Conservation (phyloP, 768 basidiomycete genomes). For the Plicaturopsis crispa region DNA sequence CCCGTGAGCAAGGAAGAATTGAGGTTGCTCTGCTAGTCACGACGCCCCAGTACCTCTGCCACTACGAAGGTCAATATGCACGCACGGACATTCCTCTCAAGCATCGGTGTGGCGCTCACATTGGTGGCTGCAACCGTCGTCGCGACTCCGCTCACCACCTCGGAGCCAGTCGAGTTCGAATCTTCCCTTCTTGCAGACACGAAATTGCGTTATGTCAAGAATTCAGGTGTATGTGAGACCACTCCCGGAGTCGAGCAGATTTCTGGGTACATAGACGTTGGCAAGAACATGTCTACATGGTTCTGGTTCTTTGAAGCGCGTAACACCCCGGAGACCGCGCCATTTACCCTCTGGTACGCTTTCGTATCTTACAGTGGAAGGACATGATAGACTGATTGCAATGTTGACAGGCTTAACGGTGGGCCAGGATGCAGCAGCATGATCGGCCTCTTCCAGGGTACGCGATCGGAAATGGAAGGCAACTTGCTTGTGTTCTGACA, state of each 20-base stretch:
- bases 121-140: too few relatives aligned
- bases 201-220: slow-evolving; percentile 38
- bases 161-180: too few relatives aligned
- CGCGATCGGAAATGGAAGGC: not conserved
- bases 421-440: slow-evolving; percentile 58
- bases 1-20: too few relatives aligned
- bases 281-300: slow-evolving; percentile 56
- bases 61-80: too few relatives aligned
- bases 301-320: slow-evolving; percentile 73
- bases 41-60: too few relatives aligned
- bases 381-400: not conserved
- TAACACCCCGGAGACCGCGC: slow-evolving; percentile 49
- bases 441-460: slow-evolving; percentile 62
- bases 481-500: not conserved
- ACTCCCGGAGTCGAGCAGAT: slow-evolving; percentile 52
- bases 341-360: slow-evolving; percentile 55
- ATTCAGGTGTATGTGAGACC: slow-evolving; percentile 62
- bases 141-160: too few relatives aligned
- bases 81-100: too few relatives aligned
- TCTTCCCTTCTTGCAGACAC: too few relatives aligned
- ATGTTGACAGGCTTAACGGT: slow-evolving; percentile 39
- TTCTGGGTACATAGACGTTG: slow-evolving; percentile 57
- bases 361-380: not conserved
- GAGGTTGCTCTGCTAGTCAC: too few relatives aligned
- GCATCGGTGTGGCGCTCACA: too few relatives aligned